phyloP scores from a whole-genome alignment of 2,329 filamentous ascomycete species.

The Xylaria digitata region DNA sequence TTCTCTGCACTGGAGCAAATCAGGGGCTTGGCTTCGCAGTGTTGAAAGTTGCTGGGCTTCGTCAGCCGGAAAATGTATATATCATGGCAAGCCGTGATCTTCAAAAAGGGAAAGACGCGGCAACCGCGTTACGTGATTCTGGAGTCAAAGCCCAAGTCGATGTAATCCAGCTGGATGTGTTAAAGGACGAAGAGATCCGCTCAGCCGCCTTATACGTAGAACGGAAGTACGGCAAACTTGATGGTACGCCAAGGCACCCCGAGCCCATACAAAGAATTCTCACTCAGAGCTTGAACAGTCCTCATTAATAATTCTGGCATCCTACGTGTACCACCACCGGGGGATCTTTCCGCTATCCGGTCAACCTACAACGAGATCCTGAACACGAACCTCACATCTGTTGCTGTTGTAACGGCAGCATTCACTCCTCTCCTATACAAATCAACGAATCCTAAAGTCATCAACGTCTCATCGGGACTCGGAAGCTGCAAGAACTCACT shows the following conservation, averaged over 20 bases:
- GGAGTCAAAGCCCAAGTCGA: slow-evolving; percentile 24
- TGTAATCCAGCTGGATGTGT: slow-evolving; percentile 29
- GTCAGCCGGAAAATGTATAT: slow-evolving; percentile 17
- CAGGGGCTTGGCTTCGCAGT: slow-evolving; percentile 21
- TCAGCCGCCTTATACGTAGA: slow-evolving; percentile 14
- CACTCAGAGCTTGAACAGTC: neutral
- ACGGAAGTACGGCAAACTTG: neutral
- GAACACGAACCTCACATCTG: slow-evolving; percentile 20
- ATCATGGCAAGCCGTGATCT: slow-evolving; percentile 22
- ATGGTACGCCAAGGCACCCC: neutral
- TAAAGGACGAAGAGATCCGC: slow-evolving; percentile 25
- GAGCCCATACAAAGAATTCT: neutral
- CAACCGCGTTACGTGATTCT: neutral
- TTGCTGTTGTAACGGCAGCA: slow-evolving; percentile 17
- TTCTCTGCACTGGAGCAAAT: slow-evolving; percentile 27
- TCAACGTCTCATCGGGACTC: slow-evolving; percentile 29
- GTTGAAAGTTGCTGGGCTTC: slow-evolving; percentile 8
- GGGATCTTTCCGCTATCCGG: slow-evolving; percentile 6
- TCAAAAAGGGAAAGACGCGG: slow-evolving; percentile 16
- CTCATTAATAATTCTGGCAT: slow-evolving; percentile 31
- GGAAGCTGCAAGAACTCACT: slow-evolving; percentile 23
- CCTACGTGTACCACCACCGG: slow-evolving; percentile 5
- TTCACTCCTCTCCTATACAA: slow-evolving; percentile 16
- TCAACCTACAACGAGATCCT: slow-evolving; percentile 14
- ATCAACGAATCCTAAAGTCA: slow-evolving; percentile 19